phyloP scores from a whole-genome alignment of 2,329 filamentous ascomycete species.

The Colletotrichum agaves region DNA sequence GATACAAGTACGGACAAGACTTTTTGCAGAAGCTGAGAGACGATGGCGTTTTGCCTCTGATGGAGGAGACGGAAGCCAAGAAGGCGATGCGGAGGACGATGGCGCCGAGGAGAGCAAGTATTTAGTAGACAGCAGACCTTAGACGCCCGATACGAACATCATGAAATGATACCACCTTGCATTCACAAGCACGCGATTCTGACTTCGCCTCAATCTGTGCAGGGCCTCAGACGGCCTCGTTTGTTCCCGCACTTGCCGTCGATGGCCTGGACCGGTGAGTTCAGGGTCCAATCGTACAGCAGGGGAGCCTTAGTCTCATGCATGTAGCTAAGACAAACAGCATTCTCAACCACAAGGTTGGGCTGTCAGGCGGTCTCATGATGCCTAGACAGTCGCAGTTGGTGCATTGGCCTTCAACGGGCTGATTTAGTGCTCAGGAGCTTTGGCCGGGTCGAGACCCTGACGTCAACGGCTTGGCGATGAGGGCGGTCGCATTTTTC shows the following conservation, averaged over 20 bases:
- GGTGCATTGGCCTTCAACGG: neutral
- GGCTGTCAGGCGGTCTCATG: constrained; percentile 3
- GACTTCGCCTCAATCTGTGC: neutral
- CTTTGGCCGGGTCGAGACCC: constrained; percentile 12
- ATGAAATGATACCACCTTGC: constrained; percentile 23
- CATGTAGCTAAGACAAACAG: constrained; percentile 4
- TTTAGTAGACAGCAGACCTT: constrained; percentile 54
- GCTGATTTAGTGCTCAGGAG: neutral
- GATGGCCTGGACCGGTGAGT: neutral
- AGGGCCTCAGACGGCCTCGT: neutral
- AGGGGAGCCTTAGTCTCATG: neutral
- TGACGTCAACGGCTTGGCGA: constrained; percentile 35
- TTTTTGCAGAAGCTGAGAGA: constrained; percentile 82
- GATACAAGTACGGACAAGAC: constrained; percentile 85
- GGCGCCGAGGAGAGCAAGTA: constrained; percentile 82
- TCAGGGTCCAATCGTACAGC: constrained; percentile 7
- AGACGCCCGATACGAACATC: neutral
- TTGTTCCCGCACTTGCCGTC: neutral
- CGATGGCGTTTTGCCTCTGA: constrained; percentile 77
- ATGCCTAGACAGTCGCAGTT: constrained; percentile 18
- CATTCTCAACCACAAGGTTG: neutral
- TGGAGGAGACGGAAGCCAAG: constrained; percentile 80
- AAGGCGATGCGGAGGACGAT: constrained; percentile 80
- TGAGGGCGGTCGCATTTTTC: neutral
- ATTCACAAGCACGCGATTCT: neutral